Percentiles rank a stretch among this genome's conserved stretches.
These are phyloP conservation scores for Saussurea involucrata DNA, from an alignment of 129 eudicot species.

Conservation along the genomic window DNA sequence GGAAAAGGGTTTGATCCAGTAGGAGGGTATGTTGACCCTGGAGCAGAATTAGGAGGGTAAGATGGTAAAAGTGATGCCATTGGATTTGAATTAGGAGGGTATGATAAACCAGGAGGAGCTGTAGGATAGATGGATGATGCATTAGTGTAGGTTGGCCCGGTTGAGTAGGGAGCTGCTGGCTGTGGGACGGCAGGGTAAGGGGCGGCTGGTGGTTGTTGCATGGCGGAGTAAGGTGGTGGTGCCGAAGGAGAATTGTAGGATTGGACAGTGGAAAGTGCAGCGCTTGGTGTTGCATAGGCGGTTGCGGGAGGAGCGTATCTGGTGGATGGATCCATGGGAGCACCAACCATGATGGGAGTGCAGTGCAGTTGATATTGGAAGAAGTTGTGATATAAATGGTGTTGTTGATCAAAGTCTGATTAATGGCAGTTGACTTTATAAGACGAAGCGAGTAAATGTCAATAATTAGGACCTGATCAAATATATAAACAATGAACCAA, in stretches of 20 bases:
- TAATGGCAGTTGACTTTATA: conserved; percentile 27
- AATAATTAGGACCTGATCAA: conserved; percentile 11
- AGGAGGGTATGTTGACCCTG: conserved; percentile 16
- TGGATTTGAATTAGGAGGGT: conserved; percentile 32
- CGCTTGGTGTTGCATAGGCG: conserved; percentile 28
- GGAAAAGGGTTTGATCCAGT: conserved; percentile 32
- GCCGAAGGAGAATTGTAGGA: conserved; percentile 24
- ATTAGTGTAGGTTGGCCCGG: conserved; percentile 11
- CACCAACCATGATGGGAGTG: conserved; percentile 31
- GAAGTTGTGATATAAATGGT: conserved; percentile 13
- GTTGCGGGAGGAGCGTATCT: conserved; percentile 28
- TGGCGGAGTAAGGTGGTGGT: conserved; percentile 31
- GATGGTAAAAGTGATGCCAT: conserved; percentile 32
- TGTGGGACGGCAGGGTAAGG: conserved; percentile 32
- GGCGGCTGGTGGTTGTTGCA: conserved; percentile 23
- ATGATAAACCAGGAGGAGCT: conserved; percentile 29
- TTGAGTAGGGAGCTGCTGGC: not conserved
- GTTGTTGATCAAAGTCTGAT: not conserved
- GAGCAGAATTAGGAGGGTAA: conserved; percentile 28
- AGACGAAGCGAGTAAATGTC: not conserved
- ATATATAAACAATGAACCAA: conserved; percentile 7
- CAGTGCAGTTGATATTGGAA: not conserved
- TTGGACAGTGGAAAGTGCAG: conserved; percentile 36
- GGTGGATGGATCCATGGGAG: conserved; percentile 21
- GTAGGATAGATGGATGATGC: conserved; percentile 28